Conservation (phyloP, 306 rosid species). For the Castanopsis chinensis region DNA sequence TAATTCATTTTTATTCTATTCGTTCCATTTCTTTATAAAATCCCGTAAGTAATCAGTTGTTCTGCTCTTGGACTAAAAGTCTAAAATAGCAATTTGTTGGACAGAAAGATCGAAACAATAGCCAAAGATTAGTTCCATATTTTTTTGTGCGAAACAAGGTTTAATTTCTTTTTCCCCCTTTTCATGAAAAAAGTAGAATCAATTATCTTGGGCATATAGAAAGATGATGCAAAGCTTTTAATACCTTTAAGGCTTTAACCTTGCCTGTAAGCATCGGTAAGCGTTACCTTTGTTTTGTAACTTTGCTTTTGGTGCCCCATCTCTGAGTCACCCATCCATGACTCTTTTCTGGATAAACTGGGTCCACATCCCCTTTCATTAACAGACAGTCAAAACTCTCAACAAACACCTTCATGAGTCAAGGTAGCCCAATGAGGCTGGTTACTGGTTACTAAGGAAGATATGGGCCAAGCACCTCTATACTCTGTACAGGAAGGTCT, state of each 20-base stretch:
- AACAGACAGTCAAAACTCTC: slow-evolving; percentile 24
- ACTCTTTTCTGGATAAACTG: slow-evolving; percentile 28
- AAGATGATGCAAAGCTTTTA: slow-evolving; percentile 73
- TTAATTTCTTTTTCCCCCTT: slow-evolving; percentile 27
- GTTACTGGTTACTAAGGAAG: background rate
- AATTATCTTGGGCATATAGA: slow-evolving; percentile 56
- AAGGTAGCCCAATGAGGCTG: slow-evolving; percentile 30
- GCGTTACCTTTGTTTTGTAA: slow-evolving; percentile 54
- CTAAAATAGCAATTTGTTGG: slow-evolving; percentile 20
- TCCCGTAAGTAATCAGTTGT: background rate
- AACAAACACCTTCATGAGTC: background rate
- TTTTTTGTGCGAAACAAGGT: slow-evolving; percentile 45
- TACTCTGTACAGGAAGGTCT: too few species aligned
- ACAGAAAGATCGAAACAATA: slow-evolving; percentile 32
- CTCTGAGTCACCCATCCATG: slow-evolving; percentile 48
- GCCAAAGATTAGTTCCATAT: slow-evolving; percentile 16
- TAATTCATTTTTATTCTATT: too few species aligned
- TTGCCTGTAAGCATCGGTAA: slow-evolving; percentile 44
- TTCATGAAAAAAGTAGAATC: slow-evolving; percentile 63
- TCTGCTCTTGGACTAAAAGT: background rate
- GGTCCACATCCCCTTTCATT: slow-evolving; percentile 29
- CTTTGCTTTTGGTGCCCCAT: slow-evolving; percentile 52
- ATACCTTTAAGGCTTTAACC: slow-evolving; percentile 34
- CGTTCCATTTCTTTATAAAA: too few species aligned
- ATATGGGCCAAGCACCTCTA: too few species aligned